Conservation (phyloP, 306 rosid species). For the Medicago truncatula region DNA sequence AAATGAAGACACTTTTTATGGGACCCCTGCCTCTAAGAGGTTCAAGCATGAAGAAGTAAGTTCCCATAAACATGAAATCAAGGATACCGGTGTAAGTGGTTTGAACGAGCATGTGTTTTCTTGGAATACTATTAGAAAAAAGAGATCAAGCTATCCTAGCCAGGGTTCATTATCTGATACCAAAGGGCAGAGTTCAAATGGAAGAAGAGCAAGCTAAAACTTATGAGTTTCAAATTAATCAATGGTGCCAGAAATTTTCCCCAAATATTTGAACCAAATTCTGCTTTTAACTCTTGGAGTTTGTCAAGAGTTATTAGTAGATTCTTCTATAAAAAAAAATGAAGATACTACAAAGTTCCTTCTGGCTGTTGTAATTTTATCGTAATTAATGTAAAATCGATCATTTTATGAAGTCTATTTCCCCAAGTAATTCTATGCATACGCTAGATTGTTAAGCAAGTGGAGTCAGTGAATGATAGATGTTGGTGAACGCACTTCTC, state of each 20-base stretch:
- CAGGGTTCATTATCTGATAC: conserved; percentile 67
- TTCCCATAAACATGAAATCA: conserved; percentile 53
- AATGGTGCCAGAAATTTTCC: conserved; percentile 35
- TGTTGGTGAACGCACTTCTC: too few relatives aligned
- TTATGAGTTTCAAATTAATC: conserved; percentile 44
- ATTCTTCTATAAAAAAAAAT: conserved; percentile 36
- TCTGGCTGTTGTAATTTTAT: conserved; percentile 40
- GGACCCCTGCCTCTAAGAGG: conserved; percentile 62
- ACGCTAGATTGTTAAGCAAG: too few relatives aligned
- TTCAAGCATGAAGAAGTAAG: conserved; percentile 61
- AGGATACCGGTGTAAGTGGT: conserved; percentile 54
- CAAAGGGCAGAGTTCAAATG: conserved; percentile 74
- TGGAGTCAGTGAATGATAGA: too few relatives aligned
- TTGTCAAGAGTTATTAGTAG: conserved; percentile 33
- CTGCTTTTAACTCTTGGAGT: conserved; percentile 27
- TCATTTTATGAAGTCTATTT: conserved; percentile 31
- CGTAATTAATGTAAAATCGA: conserved; percentile 41
- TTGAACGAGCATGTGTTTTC: conserved; percentile 67
- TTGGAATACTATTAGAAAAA: conserved; percentile 83
- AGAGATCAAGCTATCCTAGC: conserved; percentile 74
- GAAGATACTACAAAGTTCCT: conserved; percentile 42
- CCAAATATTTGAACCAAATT: conserved; percentile 22
- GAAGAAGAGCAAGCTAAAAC: conserved; percentile 72
- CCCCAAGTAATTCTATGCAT: background rate
- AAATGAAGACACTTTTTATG: conserved; percentile 61